phyloP scores from a whole-genome alignment of 495 filamentous ascomycete species.

The Tuber borchii region DNA sequence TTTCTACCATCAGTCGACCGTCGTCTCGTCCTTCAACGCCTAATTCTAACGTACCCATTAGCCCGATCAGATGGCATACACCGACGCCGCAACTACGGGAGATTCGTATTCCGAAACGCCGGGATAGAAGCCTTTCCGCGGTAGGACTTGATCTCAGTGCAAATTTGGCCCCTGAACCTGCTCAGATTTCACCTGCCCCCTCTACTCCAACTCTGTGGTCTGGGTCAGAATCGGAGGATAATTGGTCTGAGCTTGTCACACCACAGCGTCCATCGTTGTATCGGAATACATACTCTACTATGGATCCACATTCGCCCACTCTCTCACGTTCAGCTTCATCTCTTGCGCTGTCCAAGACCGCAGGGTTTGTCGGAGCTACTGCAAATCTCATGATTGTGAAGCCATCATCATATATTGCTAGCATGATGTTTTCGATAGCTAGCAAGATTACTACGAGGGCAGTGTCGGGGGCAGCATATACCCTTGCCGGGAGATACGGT shows the following conservation, averaged over 20 bases:
- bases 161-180: conserved; percentile 11
- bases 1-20: conserved; percentile 17
- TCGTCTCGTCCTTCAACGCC: conserved; percentile 28
- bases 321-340: conserved; percentile 33
- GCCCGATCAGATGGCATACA: conserved; percentile 22
- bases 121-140: conserved; percentile 15
- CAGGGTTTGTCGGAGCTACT: conserved; percentile 13
- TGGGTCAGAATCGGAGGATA: conserved; percentile 36
- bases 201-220: conserved; percentile 36
- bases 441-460: conserved; percentile 34
- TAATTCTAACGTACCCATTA: conserved; percentile 9
- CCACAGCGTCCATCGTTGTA: conserved; percentile 15
- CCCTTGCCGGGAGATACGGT: conserved; percentile 24
- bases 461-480: conserved; percentile 29
- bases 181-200: conserved; percentile 27
- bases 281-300: neutral
- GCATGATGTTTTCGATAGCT: conserved; percentile 38
- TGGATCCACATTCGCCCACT: conserved; percentile 23
- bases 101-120: conserved; percentile 17
- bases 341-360: conserved; percentile 27
- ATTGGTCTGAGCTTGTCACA: conserved; percentile 16
- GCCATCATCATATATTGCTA: conserved; percentile 37
- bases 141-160: conserved; percentile 14
- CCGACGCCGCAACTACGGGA: conserved; percentile 17
- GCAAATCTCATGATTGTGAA: conserved; percentile 38